phyloP scores from a whole-genome alignment of 345 rosid genomes.

The Anastatica hierochuntica region DNA sequence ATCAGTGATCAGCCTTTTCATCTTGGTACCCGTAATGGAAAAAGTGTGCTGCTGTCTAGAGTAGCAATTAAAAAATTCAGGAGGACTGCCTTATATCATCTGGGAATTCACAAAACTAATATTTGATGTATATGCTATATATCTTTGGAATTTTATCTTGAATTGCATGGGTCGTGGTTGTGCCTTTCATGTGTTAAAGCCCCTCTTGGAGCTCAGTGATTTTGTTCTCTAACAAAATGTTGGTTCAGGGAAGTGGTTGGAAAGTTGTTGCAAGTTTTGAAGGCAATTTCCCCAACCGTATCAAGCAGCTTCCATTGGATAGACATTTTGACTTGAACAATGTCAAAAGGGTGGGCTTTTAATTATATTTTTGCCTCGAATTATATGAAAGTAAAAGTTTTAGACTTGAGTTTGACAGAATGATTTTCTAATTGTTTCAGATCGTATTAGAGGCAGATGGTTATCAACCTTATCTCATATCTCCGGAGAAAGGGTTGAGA shows the following conservation, averaged over 20 bases:
- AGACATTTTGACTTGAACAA: conserved; percentile 83
- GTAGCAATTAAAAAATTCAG: not conserved
- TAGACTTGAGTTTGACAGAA: conserved; percentile 6
- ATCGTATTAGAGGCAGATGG: conserved; percentile 82
- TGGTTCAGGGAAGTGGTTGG: conserved; percentile 88
- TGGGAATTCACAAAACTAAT: not conserved
- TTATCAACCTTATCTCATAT: conserved; percentile 79
- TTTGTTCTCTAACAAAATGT: not conserved
- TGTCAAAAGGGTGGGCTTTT: conserved; percentile 66
- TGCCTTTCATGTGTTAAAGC: not conserved
- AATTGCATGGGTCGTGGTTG: conserved; percentile 1
- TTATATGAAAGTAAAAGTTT: not conserved
- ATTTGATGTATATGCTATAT: not conserved
- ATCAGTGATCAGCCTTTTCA: not conserved
- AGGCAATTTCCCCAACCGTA: conserved; percentile 81
- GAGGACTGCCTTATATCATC: not conserved
- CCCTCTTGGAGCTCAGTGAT: not conserved
- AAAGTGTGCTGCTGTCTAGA: not conserved
- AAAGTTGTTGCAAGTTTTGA: conserved; percentile 93
- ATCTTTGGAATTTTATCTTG: not conserved
- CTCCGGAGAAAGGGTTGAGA: conserved; percentile 77
- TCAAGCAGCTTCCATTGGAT: conserved; percentile 89
- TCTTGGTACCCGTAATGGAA: not conserved
- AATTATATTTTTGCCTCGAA: not conserved
- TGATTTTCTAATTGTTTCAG: conserved; percentile 26